Base-by-base conservation (phyloP, 208 protist genomes). In the Ichthyophonus hoferi region DNA sequence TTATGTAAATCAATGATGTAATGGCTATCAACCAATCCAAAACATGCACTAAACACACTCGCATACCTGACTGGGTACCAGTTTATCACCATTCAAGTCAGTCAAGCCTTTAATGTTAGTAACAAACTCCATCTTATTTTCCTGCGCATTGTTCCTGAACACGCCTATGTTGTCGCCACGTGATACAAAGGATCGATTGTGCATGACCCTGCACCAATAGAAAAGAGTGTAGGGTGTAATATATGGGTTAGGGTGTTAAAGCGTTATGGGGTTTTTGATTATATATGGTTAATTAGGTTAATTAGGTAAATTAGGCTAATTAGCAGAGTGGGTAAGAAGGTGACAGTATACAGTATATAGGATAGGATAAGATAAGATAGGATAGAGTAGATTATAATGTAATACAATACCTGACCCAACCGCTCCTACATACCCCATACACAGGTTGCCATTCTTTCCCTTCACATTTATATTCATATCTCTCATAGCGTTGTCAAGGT, bases 131-230 rank as follows among this genome's bases (percentile, higher is more conserved):
- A 93, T 76, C 24, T 85, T 79, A 33, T 90, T 88, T 43, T 90
- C 83, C 0, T 89, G 87, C 35, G 67, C 85, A n/a, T 89, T 90
- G 50, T 89, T 91, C 14, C 50, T 7, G 50, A 94, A 94, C 35
- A 94, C 92, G 39, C 92, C 92, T 82, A 94, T 92, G 7, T 87
- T 88, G 17, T 79, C 87, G 1, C 92, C 92, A 42, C 92, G 77
- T 14, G 90, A 83, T 3, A 94, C 90, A 78, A 90, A 94, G 37
- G 91, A 88, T 24, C 92, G 40, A 84, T 94, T 92, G 41, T 83
- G 88, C 41, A 78, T 88, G 76, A 83, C 83, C 14, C 90, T 89
- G 58, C 88, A 87, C n/a, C n/a, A n/a, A n/a, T n/a, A n/a, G n/a
- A n/a, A n/a, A n/a, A n/a, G n/a, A n/a, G n/a, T n/a, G n/a, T n/a